Evolutionary conservation across 2,329 filamentous ascomycete genomes (phyloP).

Genomic region (Fusarium falciforme): DNA sequence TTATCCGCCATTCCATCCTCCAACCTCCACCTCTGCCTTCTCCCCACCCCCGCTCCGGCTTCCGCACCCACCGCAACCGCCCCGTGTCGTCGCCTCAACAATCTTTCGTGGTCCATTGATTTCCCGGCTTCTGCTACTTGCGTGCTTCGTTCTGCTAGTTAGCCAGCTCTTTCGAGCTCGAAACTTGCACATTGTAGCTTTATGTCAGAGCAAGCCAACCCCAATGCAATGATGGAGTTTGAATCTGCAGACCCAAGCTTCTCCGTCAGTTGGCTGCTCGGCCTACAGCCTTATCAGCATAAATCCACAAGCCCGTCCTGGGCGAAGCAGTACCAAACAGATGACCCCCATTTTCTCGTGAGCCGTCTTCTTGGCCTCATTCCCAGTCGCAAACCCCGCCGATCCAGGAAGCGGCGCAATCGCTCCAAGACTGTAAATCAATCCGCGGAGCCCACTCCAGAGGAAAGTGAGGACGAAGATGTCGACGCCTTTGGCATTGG

Average conservation of each 20-base stretch:
- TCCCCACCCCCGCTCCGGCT: slow-evolving; percentile 38
- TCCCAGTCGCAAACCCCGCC: slow-evolving; percentile 37
- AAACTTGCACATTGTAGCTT: slow-evolving; percentile 30
- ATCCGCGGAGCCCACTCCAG: slow-evolving; percentile 12
- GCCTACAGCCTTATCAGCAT: slow-evolving; percentile 38
- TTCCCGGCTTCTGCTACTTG: slow-evolving; percentile 9
- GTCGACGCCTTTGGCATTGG: slow-evolving; percentile 36
- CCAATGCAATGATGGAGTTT: slow-evolving; percentile 43
- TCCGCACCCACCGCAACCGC: slow-evolving; percentile 13
- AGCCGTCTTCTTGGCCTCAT: slow-evolving; percentile 45
- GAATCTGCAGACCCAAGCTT: slow-evolving; percentile 43
- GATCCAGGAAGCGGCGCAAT: slow-evolving; percentile 35
- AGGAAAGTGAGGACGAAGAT: slow-evolving; percentile 19
- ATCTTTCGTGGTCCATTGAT: slow-evolving; percentile 7
- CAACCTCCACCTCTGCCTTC: not conserved
- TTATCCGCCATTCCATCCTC: slow-evolving; percentile 7
- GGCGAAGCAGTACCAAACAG: slow-evolving; percentile 40
- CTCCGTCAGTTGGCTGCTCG: slow-evolving; percentile 45
- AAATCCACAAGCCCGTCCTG: slow-evolving; percentile 40
- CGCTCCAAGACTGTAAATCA: slow-evolving; percentile 26
- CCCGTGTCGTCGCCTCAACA: slow-evolving; percentile 9
- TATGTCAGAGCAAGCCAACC: slow-evolving; percentile 35
- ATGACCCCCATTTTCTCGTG: slow-evolving; percentile 45
- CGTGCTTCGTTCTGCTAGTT: slow-evolving; percentile 16
- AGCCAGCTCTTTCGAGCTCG: slow-evolving; percentile 17